phyloP scores from a whole-genome alignment of 1,284 basidiomycete species.

The Takashimella tepidaria region DNA sequence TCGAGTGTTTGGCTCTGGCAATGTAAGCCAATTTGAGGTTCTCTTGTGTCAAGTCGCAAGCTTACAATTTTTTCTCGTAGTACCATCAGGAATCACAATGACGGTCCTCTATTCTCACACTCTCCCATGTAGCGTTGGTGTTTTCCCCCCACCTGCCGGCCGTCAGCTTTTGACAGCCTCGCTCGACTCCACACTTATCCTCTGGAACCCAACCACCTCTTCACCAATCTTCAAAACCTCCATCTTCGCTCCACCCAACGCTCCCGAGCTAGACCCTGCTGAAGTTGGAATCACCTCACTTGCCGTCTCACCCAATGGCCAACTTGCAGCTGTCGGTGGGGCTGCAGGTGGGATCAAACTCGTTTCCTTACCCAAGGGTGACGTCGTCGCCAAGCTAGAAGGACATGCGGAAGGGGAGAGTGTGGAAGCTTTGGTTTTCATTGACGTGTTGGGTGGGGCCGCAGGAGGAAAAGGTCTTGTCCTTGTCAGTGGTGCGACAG shows the following conservation, averaged over 20 bases:
- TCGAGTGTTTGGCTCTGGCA: slow-evolving; percentile 98
- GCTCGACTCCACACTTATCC: slow-evolving; percentile 74
- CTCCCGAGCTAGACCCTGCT: slow-evolving; percentile 48
- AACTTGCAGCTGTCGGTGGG: slow-evolving; percentile 82
- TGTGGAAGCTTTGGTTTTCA: slow-evolving; percentile 81
- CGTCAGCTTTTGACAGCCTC: slow-evolving; percentile 85
- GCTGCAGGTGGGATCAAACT: slow-evolving; percentile 76
- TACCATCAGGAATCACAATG: slow-evolving; percentile 89
- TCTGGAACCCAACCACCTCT: slow-evolving; percentile 76
- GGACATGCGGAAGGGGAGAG: slow-evolving; percentile 86
- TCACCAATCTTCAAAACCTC: slow-evolving; percentile 61
- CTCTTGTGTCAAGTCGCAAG: too few species aligned
- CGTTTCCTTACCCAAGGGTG: slow-evolving; percentile 78
- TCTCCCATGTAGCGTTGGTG: slow-evolving; percentile 75
- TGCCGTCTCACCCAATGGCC: slow-evolving; percentile 75
- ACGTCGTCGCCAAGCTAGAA: slow-evolving; percentile 70
- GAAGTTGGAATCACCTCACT: slow-evolving; percentile 78
- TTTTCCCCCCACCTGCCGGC: slow-evolving; percentile 66
- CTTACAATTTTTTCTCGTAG: too few species aligned
- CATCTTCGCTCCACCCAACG: slow-evolving; percentile 54
- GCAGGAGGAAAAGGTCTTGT: slow-evolving; percentile 58
- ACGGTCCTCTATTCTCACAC: slow-evolving; percentile 92
- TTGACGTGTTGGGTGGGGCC: slow-evolving; percentile 63
- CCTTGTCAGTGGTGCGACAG: slow-evolving; percentile 80
- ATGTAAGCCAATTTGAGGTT: slow-evolving; percentile 51